Evolutionary conservation across 163 green algal species (phyloP), one percentile per base, ranked within the genome.

Genomic region (Volvox carteri): DNA sequence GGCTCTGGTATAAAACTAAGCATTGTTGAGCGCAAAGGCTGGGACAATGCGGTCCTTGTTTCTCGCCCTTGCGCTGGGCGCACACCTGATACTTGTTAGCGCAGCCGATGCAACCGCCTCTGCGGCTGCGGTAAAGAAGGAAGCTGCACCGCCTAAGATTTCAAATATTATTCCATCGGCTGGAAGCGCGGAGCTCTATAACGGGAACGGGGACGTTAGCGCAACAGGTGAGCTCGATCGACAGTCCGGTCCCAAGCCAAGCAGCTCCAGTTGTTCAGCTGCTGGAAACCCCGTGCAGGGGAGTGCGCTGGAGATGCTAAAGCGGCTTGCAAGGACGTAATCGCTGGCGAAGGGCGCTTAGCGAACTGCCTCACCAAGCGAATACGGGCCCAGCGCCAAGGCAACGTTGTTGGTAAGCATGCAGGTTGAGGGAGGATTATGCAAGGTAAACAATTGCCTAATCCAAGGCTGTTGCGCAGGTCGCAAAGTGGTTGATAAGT

Each of bases 401-500:
- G 92, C 48, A 95, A 95, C 42, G 86, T 92, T 1, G 90, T 92
- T n/a, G 90, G 87, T 94, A 56, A 70, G 91, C 78, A 37, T 16
- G 19, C 19, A 72, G 60, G 23, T 35, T 72, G 37, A 39, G n/a
- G n/a, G 37, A 39, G 4, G 25, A 37, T 72, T 39, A 8, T 72
- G 37, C 35, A 11, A 58, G 48, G 14, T 58, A 72, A 72, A 68
- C 14, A 39, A 39, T 39, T 72, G 18, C 19, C 11, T 80, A 41
- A 42, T 42, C 21, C 25, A 5, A 62, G 25, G 83, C 21, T 37
- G 19, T 74, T 58, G 39, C 9, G 60, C 90, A 95, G 95, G 93
- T 21, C 92, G 92, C 60, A 94, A 91, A 85, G 91, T 97, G 19
- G 85, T 80, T 16, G 56, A 90, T 0, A 92, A 94, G 60, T 98